These are phyloP conservation scores for Suillus sp. DNA, from an alignment of 768 basidiomycete genomes.

Conservation along the genomic window DNA sequence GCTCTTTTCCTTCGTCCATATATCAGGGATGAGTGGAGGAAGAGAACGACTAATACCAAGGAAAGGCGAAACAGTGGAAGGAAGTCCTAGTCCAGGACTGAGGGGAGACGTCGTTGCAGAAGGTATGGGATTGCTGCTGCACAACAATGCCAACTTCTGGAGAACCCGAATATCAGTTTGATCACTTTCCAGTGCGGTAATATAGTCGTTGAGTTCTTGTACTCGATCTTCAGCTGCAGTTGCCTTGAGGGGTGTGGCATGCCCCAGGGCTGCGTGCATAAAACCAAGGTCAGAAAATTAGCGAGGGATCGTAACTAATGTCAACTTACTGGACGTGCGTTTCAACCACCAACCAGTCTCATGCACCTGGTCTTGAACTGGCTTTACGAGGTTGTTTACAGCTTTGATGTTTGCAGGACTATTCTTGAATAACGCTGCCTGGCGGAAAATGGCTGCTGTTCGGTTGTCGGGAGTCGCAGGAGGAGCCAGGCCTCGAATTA, in stretches of 20 bases:
- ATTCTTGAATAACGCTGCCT: slow-evolving; percentile 79
- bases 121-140: slow-evolving; percentile 56
- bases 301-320: slow-evolving; percentile 1
- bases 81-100: slow-evolving; percentile 52
- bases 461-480: slow-evolving; percentile 71
- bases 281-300: slow-evolving; percentile 17
- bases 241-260: slow-evolving; percentile 47
- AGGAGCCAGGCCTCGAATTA: slow-evolving; percentile 32
- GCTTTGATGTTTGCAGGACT: slow-evolving; percentile 64
- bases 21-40: slow-evolving; percentile 49
- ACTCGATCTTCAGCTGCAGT: slow-evolving; percentile 41
- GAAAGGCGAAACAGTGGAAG: slow-evolving; percentile 62
- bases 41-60: slow-evolving; percentile 38
- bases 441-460: slow-evolving; percentile 60
- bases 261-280: slow-evolving; percentile 39
- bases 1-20: slow-evolving; percentile 73
- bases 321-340: slow-evolving; percentile 63
- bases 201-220: slow-evolving; percentile 55
- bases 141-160: slow-evolving; percentile 67
- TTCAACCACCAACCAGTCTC: slow-evolving; percentile 87
- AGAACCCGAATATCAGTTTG: slow-evolving; percentile 54
- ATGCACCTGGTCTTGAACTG: slow-evolving; percentile 64
- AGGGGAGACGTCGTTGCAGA: slow-evolving; percentile 48
- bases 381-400: slow-evolving; percentile 64
- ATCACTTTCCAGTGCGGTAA: slow-evolving; percentile 55